Evolutionary conservation across 768 basidiomycete genomes (phyloP), one percentile per base, ranked within the genome.

Genomic region (Amanita muscaria): DNA sequence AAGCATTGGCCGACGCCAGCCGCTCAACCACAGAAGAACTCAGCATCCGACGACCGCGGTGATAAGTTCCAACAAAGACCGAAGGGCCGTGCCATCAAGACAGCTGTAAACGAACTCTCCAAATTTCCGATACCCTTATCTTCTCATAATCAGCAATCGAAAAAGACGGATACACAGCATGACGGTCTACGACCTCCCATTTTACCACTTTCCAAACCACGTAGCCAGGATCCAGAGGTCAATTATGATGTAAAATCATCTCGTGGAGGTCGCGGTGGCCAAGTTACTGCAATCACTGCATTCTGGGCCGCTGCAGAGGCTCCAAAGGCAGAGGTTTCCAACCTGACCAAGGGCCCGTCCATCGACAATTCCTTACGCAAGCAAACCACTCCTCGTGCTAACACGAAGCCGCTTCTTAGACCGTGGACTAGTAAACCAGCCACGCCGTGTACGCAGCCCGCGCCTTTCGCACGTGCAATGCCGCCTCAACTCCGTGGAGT

Each of bases 221-320:
- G 60, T 32, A 58, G 60, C 16, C 47, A 52, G 3, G 74, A 78
- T 48, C 65, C 73, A 0, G 80, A 78, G 41, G 71, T 68, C 16
- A 81, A 78, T 47, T 87, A 88, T 54, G 78, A 88, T 54, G 60
- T 86, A 19, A 77, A 80, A 10, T 88, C 84, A 29, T 85, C 84
- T 3, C 72, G 86, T 16, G 85, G 88, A 3, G 87, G 88, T 2
- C 66, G 73, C 33, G 87, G 88, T 2, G 88, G 86, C 10, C 72
- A 74, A 42, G 87, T 88, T 12, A 69, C 83, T 2, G 68, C 84
- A 3, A 83, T 87, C 1, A 77, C 83, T 0, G 74, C 84, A 2
- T 64, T 89, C 18, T 89, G 86, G 85, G 76, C 82, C 2, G 68
- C 67, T 5, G 51, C 44, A 39, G 44, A 46, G 21, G 30, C 29